Conservation (phyloP, 306 rosid genomes). For the Mimosa pudica region DNA sequence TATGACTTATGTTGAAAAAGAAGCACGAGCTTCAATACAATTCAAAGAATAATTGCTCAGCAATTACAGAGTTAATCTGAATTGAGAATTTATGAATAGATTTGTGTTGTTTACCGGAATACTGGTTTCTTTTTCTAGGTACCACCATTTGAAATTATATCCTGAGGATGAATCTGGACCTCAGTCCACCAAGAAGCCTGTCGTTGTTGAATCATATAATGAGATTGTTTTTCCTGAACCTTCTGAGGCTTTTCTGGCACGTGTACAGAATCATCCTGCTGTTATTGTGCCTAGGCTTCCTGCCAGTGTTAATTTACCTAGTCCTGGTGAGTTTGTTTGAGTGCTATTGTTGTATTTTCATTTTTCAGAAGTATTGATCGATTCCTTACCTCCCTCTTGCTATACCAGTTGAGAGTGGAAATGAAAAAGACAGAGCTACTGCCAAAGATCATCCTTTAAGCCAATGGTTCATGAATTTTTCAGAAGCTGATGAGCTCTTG, state of each 20-base stretch:
- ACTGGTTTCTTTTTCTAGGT: conserved; percentile 51
- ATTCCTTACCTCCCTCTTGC: conserved; percentile 28
- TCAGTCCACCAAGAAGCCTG: conserved; percentile 89
- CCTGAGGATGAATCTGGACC: conserved; percentile 98
- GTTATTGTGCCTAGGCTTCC: conserved; percentile 86
- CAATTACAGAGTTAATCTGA: neutral
- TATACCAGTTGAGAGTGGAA: conserved; percentile 54
- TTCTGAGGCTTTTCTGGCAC: conserved; percentile 63
- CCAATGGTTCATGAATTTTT: conserved; percentile 97
- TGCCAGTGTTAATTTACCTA: conserved; percentile 71
- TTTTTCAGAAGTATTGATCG: neutral
- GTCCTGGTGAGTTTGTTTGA: conserved; percentile 56
- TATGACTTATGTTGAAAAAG: neutral
- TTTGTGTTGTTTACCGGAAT: neutral
- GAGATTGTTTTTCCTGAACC: conserved; percentile 96
- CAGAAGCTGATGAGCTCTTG: conserved; percentile 95
- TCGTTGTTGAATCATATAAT: conserved; percentile 86
- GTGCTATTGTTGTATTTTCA: neutral
- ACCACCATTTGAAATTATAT: conserved; percentile 90
- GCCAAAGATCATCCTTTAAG: conserved; percentile 82
- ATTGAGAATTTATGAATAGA: neutral
- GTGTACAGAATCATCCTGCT: conserved; percentile 88
- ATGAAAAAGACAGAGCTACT: conserved; percentile 64
- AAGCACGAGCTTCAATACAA: neutral
- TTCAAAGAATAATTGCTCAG: neutral